Evolutionary conservation across 2,329 filamentous ascomycete species (phyloP).

Genomic region (Ceratocystiopsis sp.): DNA sequence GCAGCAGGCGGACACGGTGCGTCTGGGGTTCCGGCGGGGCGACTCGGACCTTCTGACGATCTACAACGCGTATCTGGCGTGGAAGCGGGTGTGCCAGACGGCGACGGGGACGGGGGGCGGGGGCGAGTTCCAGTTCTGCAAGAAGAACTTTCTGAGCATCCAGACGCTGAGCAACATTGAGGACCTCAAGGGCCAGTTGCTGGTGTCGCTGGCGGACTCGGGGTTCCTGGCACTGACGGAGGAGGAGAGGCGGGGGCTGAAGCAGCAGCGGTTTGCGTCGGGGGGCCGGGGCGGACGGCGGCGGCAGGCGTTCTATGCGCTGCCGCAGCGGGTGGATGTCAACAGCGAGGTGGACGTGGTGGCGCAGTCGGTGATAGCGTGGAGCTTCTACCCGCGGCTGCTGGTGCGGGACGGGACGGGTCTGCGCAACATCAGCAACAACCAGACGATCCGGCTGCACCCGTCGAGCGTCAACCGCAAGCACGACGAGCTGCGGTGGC

Average conservation of each 20-base stretch:
- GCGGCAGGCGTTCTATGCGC: constrained; percentile 56
- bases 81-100: constrained; percentile 66
- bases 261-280: constrained; percentile 46
- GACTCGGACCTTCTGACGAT: constrained; percentile 86
- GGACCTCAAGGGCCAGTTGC: constrained; percentile 81
- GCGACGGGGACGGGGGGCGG: constrained; percentile 30
- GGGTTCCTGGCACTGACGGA: constrained; percentile 62
- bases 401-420: constrained; percentile 68
- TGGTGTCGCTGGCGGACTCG: constrained; percentile 71
- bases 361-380: constrained; percentile 68
- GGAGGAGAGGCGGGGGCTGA: constrained; percentile 53
- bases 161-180: constrained; percentile 85
- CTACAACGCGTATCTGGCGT: constrained; percentile 83
- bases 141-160: constrained; percentile 83
- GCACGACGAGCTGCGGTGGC: constrained; percentile 51
- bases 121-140: constrained; percentile 79
- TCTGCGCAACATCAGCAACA: constrained; percentile 83
- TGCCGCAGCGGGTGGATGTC: constrained; percentile 56
- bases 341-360: constrained; percentile 70
- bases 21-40: constrained; percentile 62
- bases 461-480: constrained; percentile 79
- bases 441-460: constrained; percentile 75
- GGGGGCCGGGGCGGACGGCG: constrained; percentile 43
- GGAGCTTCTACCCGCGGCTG: constrained; percentile 92
- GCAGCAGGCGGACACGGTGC: constrained; percentile 63